Conservation (phyloP, 176 grass and related monocot species). For the Oryza meridionalis region DNA sequence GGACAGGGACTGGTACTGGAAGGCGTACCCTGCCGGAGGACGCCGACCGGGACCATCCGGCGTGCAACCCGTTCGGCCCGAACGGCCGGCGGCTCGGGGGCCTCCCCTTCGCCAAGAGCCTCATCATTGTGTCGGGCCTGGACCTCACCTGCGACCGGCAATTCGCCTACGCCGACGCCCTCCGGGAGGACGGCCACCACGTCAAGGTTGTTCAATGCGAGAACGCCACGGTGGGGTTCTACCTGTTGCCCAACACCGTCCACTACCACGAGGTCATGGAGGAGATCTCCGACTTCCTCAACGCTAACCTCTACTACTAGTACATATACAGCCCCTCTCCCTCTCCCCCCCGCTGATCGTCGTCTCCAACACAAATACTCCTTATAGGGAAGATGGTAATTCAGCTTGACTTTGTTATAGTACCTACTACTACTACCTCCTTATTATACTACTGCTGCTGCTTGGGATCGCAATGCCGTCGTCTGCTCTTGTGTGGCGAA, state of each 20-base stretch:
- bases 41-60: conserved; percentile 89
- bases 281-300: conserved; percentile 88
- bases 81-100: conserved; percentile 56
- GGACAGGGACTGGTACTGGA: conserved; percentile 99
- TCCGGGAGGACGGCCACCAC: conserved; percentile 63
- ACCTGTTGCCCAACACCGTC: conserved; percentile 86
- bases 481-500: conserved; percentile 1
- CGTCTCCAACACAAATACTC: conserved; percentile 31
- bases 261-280: conserved; percentile 97
- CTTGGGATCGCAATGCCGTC: conserved; percentile 35
- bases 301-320: conserved; percentile 78
- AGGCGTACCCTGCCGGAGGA: conserved; percentile 90
- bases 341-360: conserved; percentile 12
- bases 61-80: conserved; percentile 93
- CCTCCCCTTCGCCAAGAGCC: conserved; percentile 85
- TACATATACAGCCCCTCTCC: conserved; percentile 32
- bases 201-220: conserved; percentile 87
- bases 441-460: conserved; percentile 31
- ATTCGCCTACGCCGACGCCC: conserved; percentile 73
- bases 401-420: conserved; percentile 66
- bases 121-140: conserved; percentile 88
- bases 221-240: conserved; percentile 89
- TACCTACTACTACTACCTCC: not conserved
- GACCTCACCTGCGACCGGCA: conserved; percentile 93
- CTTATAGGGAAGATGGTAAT: conserved; percentile 49